Conservation (phyloP, 352 stramenopile species). For the Globisporangium sylvaticum region DNA sequence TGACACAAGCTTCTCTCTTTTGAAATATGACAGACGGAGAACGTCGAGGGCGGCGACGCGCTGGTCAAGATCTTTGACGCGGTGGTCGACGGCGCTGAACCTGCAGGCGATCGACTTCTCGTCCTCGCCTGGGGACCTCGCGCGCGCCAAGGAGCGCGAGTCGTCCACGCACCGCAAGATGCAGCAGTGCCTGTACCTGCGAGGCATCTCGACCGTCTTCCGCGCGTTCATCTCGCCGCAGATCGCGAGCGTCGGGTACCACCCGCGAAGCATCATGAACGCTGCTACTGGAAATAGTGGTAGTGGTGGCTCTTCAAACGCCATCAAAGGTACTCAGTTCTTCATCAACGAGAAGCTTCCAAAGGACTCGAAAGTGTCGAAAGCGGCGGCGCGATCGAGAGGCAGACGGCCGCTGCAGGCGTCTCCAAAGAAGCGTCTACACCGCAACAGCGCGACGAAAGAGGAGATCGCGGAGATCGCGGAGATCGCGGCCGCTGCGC, state of each 20-base stretch:
- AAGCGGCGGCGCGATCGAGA: background rate
- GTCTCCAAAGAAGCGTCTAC: slow-evolving; percentile 17
- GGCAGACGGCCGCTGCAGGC: background rate
- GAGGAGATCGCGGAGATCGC: slow-evolving; percentile 16
- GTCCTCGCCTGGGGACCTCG: slow-evolving; percentile 30
- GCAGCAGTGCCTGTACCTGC: slow-evolving; percentile 55
- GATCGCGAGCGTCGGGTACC: slow-evolving; percentile 41
- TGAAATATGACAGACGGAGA: slow-evolving; percentile 31
- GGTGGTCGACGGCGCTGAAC: slow-evolving; percentile 38
- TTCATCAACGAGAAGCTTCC: slow-evolving; percentile 12
- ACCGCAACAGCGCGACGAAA: slow-evolving; percentile 16
- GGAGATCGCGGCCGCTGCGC: slow-evolving; percentile 5
- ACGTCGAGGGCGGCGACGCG: slow-evolving; percentile 44
- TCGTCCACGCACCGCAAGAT: slow-evolving; percentile 37
- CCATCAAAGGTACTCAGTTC: background rate
- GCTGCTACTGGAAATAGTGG: background rate
- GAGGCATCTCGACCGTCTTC: slow-evolving; percentile 41
- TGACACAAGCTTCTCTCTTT: background rate
- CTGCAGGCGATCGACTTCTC: slow-evolving; percentile 44
- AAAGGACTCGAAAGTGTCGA: slow-evolving; percentile 11
- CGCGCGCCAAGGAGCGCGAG: slow-evolving; percentile 26
- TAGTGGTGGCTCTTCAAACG: background rate
- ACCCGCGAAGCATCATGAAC: slow-evolving; percentile 29
- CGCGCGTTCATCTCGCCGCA: slow-evolving; percentile 36
- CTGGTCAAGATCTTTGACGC: slow-evolving; percentile 46